phyloP scores from a whole-genome alignment of 192 early-diverging fungal species.

The Coemansia sp. region DNA sequence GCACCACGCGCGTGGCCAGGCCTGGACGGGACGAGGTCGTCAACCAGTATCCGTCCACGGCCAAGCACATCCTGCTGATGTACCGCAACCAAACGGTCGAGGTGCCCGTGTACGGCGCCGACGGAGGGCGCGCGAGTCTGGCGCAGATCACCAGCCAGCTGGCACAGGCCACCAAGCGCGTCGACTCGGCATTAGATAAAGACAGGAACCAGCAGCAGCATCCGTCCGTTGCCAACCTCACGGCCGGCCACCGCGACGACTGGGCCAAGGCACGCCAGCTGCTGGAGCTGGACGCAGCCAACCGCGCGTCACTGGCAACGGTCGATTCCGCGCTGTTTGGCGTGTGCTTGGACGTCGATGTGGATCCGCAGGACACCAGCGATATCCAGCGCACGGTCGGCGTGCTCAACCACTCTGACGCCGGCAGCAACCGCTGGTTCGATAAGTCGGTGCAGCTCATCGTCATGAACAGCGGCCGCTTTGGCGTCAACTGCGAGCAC shows the following conservation, averaged over 20 bases:
- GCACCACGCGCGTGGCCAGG: constrained; percentile 75
- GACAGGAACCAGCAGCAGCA: constrained; percentile 1
- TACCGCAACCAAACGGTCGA: constrained; percentile 82
- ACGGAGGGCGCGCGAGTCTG: constrained; percentile 66
- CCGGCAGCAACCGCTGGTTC: constrained; percentile 92
- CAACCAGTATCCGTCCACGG: constrained; percentile 68
- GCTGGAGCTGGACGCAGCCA: constrained; percentile 52
- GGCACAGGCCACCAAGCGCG: constrained; percentile 11
- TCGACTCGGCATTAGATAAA: constrained; percentile 17
- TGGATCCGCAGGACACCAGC: constrained; percentile 59
- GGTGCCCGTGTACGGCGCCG: constrained; percentile 71
- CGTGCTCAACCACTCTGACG: constrained; percentile 76
- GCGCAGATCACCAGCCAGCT: constrained; percentile 49
- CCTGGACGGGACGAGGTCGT: constrained; percentile 68
- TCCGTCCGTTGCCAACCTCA: constrained; percentile 76
- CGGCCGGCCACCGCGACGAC: constrained; percentile 85
- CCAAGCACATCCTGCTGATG: constrained; percentile 84
- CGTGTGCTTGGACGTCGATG: constrained; percentile 78
- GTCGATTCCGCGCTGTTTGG: constrained; percentile 85
- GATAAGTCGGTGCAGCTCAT: constrained; percentile 94
- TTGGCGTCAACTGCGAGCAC: constrained; percentile 96
- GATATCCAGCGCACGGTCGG: constrained; percentile 68
- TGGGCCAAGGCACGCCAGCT: constrained; percentile 69
- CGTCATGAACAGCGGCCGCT: constrained; percentile 78
- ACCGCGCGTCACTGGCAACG: constrained; percentile 59